Evolutionary conservation across 306 rosid species (phyloP), one percentile per base, ranked within the genome.

Genomic region (Sophora flavescens): DNA sequence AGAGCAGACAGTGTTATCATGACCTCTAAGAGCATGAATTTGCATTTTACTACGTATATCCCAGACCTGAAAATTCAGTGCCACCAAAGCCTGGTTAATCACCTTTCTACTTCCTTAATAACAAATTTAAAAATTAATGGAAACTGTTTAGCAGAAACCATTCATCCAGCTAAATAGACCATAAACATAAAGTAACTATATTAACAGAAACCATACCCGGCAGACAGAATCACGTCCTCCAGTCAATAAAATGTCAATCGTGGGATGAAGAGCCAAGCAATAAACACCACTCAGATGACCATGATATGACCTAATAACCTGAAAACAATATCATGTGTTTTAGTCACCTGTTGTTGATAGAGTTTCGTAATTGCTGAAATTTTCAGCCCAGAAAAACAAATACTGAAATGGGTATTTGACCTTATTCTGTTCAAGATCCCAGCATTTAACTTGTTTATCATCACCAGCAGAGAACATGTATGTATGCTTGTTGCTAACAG

Each of bases 161-260:
- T 22, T 4, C 68, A 64, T 66, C 63, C 59, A 38, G 71, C 64
- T 74, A 51, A 72, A 52, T 26, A 58, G 68, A 33, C 45, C 33
- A 72, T 68, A 61, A 39, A 58, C 33, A 72, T 74, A 61, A 39
- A 53, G 62, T 73, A 75, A 68, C 63, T 59, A 53, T 66, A 65
- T 64, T 59, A 67, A 81, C 28, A 79, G 77, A 75, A 41, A 65
- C 14, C 89, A 75, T 89, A 92, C 99, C 96, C 98, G 97, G 84
- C 99, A 92, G 70, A 96, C 99, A 83, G 99, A 95, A 87, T 95
- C 99, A 78, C 99, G 96, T 56, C 99, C 99, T 70, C 99, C 99
- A 11, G 99, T 95, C 63, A 95, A 90, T 80, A 95, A 86, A 86
- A 92, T 15, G 74, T 95, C 97, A 54, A 95, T 90, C 16, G 97